A percentile compares a stretch with the other conserved stretches of the same genome.
phyloP scores from a whole-genome alignment of 1,139 yeast genomes.

The Hemisphaericaspora lyxosophila region DNA sequence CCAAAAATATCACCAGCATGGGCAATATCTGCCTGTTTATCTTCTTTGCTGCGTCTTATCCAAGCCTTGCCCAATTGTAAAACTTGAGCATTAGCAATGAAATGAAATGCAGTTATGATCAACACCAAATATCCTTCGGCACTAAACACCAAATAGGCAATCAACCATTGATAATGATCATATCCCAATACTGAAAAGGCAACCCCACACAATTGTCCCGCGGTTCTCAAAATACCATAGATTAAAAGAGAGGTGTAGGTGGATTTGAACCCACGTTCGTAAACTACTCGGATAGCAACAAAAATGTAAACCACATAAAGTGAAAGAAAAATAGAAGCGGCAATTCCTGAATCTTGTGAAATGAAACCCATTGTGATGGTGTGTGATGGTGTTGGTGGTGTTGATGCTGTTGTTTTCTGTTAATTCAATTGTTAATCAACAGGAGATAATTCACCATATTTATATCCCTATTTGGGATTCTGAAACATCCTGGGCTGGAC shows the following conservation, averaged over 20 bases:
- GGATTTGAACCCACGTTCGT: constrained; percentile 22
- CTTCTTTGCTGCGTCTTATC: constrained; percentile 15
- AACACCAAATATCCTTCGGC: constrained; percentile 42
- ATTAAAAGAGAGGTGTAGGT: constrained; percentile 23
- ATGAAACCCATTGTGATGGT: constrained; percentile 14
- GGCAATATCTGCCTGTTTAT: constrained; percentile 6
- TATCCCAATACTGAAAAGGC: constrained; percentile 32
- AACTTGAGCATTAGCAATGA: constrained; percentile 27
- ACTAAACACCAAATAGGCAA: constrained; percentile 37
- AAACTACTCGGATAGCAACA: constrained; percentile 18
- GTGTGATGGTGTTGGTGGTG: neutral
- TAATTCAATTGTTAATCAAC: no score
- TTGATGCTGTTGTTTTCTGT: neutral
- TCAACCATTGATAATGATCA: constrained; percentile 30
- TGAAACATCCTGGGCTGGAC: no score
- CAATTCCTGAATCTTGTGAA: constrained; percentile 27
- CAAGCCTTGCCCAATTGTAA: constrained; percentile 18
- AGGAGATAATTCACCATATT: neutral
- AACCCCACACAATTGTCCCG: constrained; percentile 37
- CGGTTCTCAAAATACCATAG: constrained; percentile 32
- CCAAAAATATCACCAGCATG: constrained; percentile 4
- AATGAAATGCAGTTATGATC: constrained; percentile 28
- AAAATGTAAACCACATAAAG: constrained; percentile 24
- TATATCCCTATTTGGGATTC: no score
- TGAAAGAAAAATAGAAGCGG: constrained; percentile 32